Base-by-base conservation (phyloP, 768 basidiomycete genomes). In the Termitomyces sp. region DNA sequence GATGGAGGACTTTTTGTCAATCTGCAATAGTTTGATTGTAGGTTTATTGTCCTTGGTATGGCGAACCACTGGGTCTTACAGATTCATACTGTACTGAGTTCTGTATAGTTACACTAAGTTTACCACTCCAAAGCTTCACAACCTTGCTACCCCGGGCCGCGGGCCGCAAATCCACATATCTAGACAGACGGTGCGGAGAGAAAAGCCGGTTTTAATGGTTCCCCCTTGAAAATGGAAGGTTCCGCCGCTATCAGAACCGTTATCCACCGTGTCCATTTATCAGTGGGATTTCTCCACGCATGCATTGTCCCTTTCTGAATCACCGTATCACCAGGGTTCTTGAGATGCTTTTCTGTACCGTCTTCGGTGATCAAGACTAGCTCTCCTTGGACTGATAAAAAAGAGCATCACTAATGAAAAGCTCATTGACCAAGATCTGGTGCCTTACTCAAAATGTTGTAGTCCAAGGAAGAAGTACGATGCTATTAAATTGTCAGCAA, bases 1-100 rank as follows among this genome's bases (percentile, higher is more conserved):
- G 89, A 90, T 68, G 89, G 89, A 2, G 89, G 89, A 0, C 71
- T 87, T 50, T 88, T 88, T 62, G 88, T 89, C 48, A 89, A 88
- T 64, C 75, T 91, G 53, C 88, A 90, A 66, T 87, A 57, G 56
- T 48, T 28, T 36, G 16, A 32, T 35, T 16, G n/a, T 20, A 43
- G 44, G 41, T 20, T 5, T 18, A 4, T 33, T 30, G 40, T 43
- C 40, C 16, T 40, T 20, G 41, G 41, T n/a, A 20, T 43, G n/a
- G 41, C n/a, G n/a, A 43, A 43, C 6, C 18, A 41, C 8, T 43
- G 41, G 18, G n/a, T 43, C 41, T 43, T 46, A 46, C 41, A 41
- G 20, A 44, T 23, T 23, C 20, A 23, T 10, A 23, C 10, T 8
- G 26, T 40, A 26, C 26, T 55, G 12, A 23, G 35, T 51, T 54